These are phyloP conservation scores for Penicillium capsulatum DNA, from an alignment of 2,329 filamentous ascomycete genomes.

Conservation along the genomic window DNA sequence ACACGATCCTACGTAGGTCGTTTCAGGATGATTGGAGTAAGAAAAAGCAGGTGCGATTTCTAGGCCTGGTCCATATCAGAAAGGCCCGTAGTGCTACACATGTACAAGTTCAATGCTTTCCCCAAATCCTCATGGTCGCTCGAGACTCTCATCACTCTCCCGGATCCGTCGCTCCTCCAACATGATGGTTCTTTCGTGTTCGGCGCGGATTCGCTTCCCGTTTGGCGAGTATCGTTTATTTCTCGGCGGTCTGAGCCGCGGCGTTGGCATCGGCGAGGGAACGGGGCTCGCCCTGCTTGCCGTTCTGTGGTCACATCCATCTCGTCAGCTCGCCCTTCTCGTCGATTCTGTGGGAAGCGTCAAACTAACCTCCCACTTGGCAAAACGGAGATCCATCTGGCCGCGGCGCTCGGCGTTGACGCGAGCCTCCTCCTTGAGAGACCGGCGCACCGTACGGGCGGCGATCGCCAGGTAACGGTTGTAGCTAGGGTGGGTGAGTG, in stretches of 20 bases:
- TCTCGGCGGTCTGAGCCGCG: slow-evolving; percentile 43
- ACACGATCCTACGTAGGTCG: slow-evolving; percentile 2
- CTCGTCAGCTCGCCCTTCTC: slow-evolving; percentile 29
- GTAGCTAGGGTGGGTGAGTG: slow-evolving; percentile 64
- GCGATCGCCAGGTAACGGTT: slow-evolving; percentile 98
- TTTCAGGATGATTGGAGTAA: slow-evolving; percentile 6
- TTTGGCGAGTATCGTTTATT: slow-evolving; percentile 32
- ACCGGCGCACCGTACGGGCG: slow-evolving; percentile 89
- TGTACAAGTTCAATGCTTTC: slow-evolving; percentile 28
- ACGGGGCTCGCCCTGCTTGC: slow-evolving; percentile 88
- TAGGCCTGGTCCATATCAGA: slow-evolving; percentile 28
- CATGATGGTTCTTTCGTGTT: slow-evolving; percentile 13
- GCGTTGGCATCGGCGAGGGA: slow-evolving; percentile 59
- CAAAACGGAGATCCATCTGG: slow-evolving; percentile 81
- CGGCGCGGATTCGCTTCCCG: neutral
- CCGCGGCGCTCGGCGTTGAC: slow-evolving; percentile 82
- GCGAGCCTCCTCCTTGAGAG: slow-evolving; percentile 93
- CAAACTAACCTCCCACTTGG: slow-evolving; percentile 81
- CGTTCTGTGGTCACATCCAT: slow-evolving; percentile 64
- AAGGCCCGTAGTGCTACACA: slow-evolving; percentile 39
- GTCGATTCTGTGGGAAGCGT: neutral
- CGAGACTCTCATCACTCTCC: slow-evolving; percentile 10
- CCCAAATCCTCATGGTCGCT: slow-evolving; percentile 12
- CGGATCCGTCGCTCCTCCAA: slow-evolving; percentile 17
- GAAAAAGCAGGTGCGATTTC: slow-evolving; percentile 23